phyloP scores from a whole-genome alignment of 208 protist genomes.

The Herpetomonas samuelpessoai region DNA sequence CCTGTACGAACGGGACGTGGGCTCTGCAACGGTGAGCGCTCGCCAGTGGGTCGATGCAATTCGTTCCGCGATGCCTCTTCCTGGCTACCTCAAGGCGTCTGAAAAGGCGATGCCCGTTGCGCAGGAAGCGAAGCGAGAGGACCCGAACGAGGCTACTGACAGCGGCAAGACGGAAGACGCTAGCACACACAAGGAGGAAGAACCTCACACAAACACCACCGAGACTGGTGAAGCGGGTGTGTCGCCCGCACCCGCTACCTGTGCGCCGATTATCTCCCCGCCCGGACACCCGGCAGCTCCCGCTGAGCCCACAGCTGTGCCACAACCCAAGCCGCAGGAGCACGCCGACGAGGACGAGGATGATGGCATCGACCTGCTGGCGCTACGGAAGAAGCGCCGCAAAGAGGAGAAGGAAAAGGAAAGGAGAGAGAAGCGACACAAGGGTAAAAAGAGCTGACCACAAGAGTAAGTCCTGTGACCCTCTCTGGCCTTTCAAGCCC shows the following conservation, averaged over 20 bases:
- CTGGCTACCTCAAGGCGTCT: constrained; percentile 1
- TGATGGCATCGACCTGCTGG: constrained; percentile 13
- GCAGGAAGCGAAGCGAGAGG: neutral
- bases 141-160: neutral
- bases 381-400: constrained; percentile 6
- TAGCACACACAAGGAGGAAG: neutral
- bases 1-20: constrained; percentile 17
- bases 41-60: neutral
- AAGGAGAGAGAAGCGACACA: neutral
- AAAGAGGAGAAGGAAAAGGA: constrained; percentile 12
- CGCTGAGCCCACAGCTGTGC: neutral
- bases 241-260: too few relatives aligned
- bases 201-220: too few relatives aligned
- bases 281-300: neutral
- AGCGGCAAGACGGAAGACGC: neutral
- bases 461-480: too few relatives aligned
- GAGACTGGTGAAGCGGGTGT: too few relatives aligned
- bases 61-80: constrained; percentile 4
- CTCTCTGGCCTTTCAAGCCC: too few relatives aligned
- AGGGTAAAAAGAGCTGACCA: neutral
- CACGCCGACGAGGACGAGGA: neutral
- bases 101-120: neutral
- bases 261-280: neutral
- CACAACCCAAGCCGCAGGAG: neutral
- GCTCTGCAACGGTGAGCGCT: neutral